Evolutionary conservation across 129 eudicot species (phyloP).

Genomic region (Helichrysum umbraculigerum): DNA sequence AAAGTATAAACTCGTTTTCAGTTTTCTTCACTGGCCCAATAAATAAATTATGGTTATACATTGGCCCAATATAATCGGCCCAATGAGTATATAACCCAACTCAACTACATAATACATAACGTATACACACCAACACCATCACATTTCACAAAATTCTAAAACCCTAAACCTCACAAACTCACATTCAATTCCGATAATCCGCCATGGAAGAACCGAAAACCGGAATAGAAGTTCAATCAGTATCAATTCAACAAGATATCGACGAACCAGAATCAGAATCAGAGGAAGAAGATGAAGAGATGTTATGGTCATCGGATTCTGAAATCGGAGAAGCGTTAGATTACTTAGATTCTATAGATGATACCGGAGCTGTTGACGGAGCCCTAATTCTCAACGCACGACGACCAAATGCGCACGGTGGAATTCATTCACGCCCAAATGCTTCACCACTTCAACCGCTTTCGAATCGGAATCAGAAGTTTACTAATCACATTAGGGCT

Average conservation of each 20-base stretch:
- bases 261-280: slow-evolving; percentile 9
- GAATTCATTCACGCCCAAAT: slow-evolving; percentile 74
- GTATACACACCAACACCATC: not conserved
- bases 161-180: slow-evolving; percentile 25
- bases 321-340: slow-evolving; percentile 85
- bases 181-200: not conserved
- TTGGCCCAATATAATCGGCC: too few relatives aligned
- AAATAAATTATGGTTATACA: too few relatives aligned
- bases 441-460: slow-evolving; percentile 82
- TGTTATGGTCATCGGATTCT: slow-evolving; percentile 72
- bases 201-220: not conserved
- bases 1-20: too few relatives aligned
- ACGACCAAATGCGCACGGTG: slow-evolving; percentile 97
- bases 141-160: not conserved
- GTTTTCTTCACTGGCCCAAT: too few relatives aligned
- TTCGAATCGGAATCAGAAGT: slow-evolving; percentile 71
- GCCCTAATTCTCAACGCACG: slow-evolving; percentile 55
- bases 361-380: slow-evolving; percentile 53
- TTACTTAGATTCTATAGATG: slow-evolving; percentile 69
- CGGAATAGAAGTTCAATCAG: not conserved
- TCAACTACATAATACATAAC: too few relatives aligned
- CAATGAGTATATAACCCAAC: too few relatives aligned
- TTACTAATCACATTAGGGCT: slow-evolving; percentile 70
- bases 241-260: not conserved
- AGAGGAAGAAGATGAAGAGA: slow-evolving; percentile 58